phyloP scores from a whole-genome alignment of 2,329 filamentous ascomycete genomes.

The Aspergillus puulaauensis region DNA sequence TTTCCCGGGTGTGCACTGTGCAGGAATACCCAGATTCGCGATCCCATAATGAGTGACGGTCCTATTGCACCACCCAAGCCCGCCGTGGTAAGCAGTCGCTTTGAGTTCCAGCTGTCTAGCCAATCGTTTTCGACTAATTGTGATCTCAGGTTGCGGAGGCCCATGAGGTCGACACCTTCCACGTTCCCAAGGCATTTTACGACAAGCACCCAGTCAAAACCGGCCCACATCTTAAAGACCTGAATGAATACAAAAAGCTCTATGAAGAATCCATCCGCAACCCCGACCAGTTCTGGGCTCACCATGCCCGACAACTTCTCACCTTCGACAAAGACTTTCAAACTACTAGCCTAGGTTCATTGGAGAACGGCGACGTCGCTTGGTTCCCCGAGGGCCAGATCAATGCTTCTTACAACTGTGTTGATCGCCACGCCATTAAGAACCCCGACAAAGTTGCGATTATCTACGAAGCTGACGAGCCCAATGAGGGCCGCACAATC shows the following conservation, averaged over 20 bases:
- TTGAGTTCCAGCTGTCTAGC: background rate
- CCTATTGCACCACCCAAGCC: constrained; percentile 33
- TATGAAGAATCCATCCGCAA: constrained; percentile 84
- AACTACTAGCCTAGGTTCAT: constrained; percentile 76
- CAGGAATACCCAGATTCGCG: constrained; percentile 9
- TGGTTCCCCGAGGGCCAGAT: constrained; percentile 95
- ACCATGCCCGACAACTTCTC: constrained; percentile 81
- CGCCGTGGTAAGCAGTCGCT: constrained; percentile 39
- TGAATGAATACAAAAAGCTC: constrained; percentile 64
- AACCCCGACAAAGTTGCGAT: constrained; percentile 92
- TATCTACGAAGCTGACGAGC: constrained; percentile 97
- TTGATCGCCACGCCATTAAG: constrained; percentile 94
- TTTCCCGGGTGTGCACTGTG: background rate
- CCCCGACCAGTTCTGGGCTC: constrained; percentile 87
- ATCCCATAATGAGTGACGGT: constrained; percentile 39
- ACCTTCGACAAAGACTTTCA: constrained; percentile 90
- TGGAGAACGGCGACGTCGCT: constrained; percentile 77
- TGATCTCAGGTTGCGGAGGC: constrained; percentile 43
- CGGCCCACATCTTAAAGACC: constrained; percentile 58
- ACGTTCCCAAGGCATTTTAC: constrained; percentile 58
- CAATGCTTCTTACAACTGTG: constrained; percentile 96
- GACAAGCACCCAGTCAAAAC: constrained; percentile 55
- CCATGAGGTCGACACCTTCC: constrained; percentile 50
- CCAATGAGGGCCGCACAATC: constrained; percentile 79
- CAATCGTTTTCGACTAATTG: constrained; percentile 4